These are phyloP conservation scores for Boletus vermiculosoides DNA, from an alignment of 768 basidiomycete genomes.

Conservation along the genomic window DNA sequence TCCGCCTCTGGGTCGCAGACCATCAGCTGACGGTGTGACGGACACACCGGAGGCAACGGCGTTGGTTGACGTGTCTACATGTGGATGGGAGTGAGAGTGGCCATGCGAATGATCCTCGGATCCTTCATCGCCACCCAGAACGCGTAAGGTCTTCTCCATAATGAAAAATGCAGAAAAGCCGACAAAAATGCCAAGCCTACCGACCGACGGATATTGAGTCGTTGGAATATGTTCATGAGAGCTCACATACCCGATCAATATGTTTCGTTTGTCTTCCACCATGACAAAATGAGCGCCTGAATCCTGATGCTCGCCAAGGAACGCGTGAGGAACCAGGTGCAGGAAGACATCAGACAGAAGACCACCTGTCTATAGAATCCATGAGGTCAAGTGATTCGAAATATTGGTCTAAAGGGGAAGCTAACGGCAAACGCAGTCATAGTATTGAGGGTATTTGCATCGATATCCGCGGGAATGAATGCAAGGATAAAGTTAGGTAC, in stretches of 20 bases:
- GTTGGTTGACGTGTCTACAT: conserved; percentile 31
- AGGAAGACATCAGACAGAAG: conserved; percentile 91
- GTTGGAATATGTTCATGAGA: conserved; percentile 3
- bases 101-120: conserved; percentile 47
- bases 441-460: conserved; percentile 80
- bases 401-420: conserved; percentile 11
- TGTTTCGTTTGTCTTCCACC: conserved; percentile 90
- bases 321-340: conserved; percentile 88
- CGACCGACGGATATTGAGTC: conserved; percentile 7
- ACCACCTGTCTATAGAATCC: conserved; percentile 67
- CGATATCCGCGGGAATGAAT: conserved; percentile 88
- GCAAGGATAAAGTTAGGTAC: conserved; percentile 94
- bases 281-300: conserved; percentile 72
- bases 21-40: conserved; percentile 39
- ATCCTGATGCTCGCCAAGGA: conserved; percentile 84
- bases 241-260: conserved; percentile 72
- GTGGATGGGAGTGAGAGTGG: conserved; percentile 61
- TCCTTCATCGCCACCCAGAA: conserved; percentile 62
- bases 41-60: conserved; percentile 49
- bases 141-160: conserved; percentile 89
- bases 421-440: conserved; percentile 93
- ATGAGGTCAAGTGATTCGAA: conserved; percentile 19
- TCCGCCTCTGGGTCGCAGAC: conserved; percentile 49
- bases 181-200: conserved; percentile 74
- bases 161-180: conserved; percentile 91